Conservation (phyloP, 2,329 filamentous ascomycete species). For the Trichoderma sp. region DNA sequence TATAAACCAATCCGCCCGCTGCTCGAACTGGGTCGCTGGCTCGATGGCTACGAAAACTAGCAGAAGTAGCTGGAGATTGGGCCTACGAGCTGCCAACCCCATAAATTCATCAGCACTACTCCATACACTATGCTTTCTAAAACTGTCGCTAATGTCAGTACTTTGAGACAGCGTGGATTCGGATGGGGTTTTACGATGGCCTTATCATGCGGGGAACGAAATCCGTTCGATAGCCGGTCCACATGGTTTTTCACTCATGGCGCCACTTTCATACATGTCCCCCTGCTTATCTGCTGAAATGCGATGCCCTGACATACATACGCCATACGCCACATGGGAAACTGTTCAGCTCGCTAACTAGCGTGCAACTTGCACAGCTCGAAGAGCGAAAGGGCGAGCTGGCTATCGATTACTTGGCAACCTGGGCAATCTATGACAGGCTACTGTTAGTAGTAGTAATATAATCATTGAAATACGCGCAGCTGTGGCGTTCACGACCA, state of each 20-base stretch:
- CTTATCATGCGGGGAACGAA: conserved; percentile 12
- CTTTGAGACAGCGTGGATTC: not conserved
- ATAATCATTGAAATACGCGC: not conserved
- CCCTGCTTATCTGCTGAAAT: not conserved
- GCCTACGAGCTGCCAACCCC: not conserved
- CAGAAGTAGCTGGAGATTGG: not conserved
- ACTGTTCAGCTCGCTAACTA: not conserved
- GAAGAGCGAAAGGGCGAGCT: not conserved
- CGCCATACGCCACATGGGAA: not conserved
- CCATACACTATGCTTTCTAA: not conserved
- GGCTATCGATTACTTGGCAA: not conserved
- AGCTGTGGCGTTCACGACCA: not conserved
- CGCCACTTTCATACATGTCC: not conserved
- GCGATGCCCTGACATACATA: not conserved
- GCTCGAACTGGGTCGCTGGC: conserved; percentile 3
- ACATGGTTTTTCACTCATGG: not conserved
- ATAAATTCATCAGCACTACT: conserved; percentile 24
- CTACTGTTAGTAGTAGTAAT: not conserved
- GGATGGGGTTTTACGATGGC: not conserved
- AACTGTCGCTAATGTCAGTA: not conserved
- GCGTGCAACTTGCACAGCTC: not conserved
- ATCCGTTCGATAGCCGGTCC: conserved; percentile 1
- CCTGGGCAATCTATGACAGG: not conserved
- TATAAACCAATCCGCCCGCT: not conserved
- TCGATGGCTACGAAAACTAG: conserved; percentile 2